These are phyloP conservation scores for Glycine soja DNA, from an alignment of 306 rosid genomes.

Conservation along the genomic window DNA sequence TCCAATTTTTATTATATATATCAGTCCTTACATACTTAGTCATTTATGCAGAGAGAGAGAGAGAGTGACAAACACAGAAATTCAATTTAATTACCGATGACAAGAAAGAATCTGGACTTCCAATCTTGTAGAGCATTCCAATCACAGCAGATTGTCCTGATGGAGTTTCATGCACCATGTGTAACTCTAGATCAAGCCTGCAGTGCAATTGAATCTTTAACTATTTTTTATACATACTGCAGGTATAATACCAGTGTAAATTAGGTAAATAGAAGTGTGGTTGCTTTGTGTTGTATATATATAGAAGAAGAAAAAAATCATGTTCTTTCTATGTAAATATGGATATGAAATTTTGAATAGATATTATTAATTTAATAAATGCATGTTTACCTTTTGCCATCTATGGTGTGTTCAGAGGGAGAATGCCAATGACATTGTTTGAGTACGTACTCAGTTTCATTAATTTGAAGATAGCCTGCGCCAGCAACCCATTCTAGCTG, in stretches of 20 bases:
- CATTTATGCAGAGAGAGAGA: background rate
- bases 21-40: no score
- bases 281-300: background rate
- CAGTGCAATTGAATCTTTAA: background rate
- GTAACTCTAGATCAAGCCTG: conserved; percentile 65
- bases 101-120: conserved; percentile 60
- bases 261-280: background rate
- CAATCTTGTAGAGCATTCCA: conserved; percentile 62
- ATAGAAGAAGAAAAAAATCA: background rate
- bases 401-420: conserved; percentile 72
- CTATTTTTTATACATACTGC: background rate
- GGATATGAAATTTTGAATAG: background rate
- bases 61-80: background rate
- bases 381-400: conserved; percentile 51
- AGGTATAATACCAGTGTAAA: background rate
- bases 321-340: background rate
- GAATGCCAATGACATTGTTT: conserved; percentile 78
- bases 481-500: conserved; percentile 61
- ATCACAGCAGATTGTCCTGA: conserved; percentile 58
- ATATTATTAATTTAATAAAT: background rate
- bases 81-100: conserved; percentile 38
- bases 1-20: background rate
- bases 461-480: conserved; percentile 59
- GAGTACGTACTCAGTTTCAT: conserved; percentile 58
- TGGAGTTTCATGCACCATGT: conserved; percentile 63